Conservation (phyloP, 2,329 filamentous ascomycete species). For the Botrytis fragariae region DNA sequence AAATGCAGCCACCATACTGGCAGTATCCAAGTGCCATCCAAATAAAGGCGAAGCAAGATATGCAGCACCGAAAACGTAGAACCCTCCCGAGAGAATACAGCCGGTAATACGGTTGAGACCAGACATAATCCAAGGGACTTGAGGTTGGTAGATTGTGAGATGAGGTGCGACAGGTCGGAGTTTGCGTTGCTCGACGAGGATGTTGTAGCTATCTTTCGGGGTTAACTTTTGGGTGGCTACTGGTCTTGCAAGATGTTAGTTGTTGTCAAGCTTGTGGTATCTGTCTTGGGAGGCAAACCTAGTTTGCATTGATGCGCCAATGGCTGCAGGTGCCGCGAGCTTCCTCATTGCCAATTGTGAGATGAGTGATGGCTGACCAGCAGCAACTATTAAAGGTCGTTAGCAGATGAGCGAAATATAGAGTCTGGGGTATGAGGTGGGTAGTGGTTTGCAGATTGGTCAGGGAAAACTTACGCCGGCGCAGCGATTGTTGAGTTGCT, state of each 20-base stretch:
- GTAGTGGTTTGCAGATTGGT: conserved; percentile 9
- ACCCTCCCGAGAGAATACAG: conserved; percentile 53
- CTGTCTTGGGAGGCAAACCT: conserved; percentile 42
- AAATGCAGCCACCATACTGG: conserved; percentile 62
- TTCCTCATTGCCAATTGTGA: conserved; percentile 43
- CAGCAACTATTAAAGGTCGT: conserved; percentile 41
- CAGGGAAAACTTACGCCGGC: conserved; percentile 40
- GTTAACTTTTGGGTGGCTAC: conserved; percentile 48
- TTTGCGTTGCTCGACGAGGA: conserved; percentile 67
- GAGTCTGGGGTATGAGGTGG: conserved; percentile 17
- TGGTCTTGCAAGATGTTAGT: conserved; percentile 40
- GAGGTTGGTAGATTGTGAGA: conserved; percentile 66
- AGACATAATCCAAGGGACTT: conserved; percentile 66
- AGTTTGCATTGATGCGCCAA: conserved; percentile 46
- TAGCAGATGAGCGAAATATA: conserved; percentile 19
- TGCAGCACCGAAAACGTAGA: conserved; percentile 65
- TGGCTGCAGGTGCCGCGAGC: conserved; percentile 42
- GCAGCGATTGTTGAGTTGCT: conserved; percentile 45
- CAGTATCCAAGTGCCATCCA: conserved; percentile 66
- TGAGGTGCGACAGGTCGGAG: conserved; percentile 67
- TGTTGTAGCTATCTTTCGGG: conserved; percentile 46
- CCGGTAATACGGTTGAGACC: conserved; percentile 64
- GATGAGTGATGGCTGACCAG: conserved; percentile 43
- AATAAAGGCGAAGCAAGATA: conserved; percentile 64
- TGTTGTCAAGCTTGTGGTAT: conserved; percentile 1